A percentile compares a stretch with the other conserved stretches of the same genome.
phyloP scores from a whole-genome alignment of 257 asterid genomes.

The Striga asiatica region DNA sequence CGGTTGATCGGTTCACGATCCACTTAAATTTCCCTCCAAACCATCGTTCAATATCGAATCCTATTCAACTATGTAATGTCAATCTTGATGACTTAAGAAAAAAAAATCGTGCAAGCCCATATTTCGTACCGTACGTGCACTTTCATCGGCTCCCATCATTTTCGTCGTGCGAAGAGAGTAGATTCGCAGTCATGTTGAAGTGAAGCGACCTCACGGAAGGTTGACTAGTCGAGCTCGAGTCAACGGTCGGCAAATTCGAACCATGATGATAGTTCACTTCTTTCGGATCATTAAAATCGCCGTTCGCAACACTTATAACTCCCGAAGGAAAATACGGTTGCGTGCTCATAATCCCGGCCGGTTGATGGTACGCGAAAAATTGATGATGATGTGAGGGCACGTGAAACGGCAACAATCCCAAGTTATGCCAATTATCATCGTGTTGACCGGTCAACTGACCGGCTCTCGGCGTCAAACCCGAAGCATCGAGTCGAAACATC shows the following conservation, averaged over 20 bases:
- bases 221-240: not conserved
- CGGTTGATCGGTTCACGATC: too few species aligned
- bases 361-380: slow-evolving; percentile 36
- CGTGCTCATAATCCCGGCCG: slow-evolving; percentile 17
- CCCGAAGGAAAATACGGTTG: slow-evolving; percentile 52
- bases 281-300: not conserved
- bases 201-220: slow-evolving; percentile 34
- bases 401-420: not conserved
- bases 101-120: not conserved
- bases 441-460: slow-evolving; percentile 14
- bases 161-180: slow-evolving; percentile 40
- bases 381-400: slow-evolving; percentile 18
- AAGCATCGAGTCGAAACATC: slow-evolving; percentile 58
- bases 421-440: slow-evolving; percentile 43
- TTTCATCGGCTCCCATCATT: slow-evolving; percentile 3
- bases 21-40: not conserved
- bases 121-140: not conserved
- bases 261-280: slow-evolving; percentile 29
- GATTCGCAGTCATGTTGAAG: slow-evolving; percentile 39
- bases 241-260: slow-evolving; percentile 15
- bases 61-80: slow-evolving; percentile 19
- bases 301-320: too few species aligned
- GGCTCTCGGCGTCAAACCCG: slow-evolving; percentile 33
- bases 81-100: slow-evolving; percentile 1
- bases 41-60: not conserved